Percentiles rank a stretch among this genome's conserved stretches.
These are phyloP conservation scores for Aspergillus steynii DNA, from an alignment of 495 filamentous ascomycete species.

Conservation along the genomic window DNA sequence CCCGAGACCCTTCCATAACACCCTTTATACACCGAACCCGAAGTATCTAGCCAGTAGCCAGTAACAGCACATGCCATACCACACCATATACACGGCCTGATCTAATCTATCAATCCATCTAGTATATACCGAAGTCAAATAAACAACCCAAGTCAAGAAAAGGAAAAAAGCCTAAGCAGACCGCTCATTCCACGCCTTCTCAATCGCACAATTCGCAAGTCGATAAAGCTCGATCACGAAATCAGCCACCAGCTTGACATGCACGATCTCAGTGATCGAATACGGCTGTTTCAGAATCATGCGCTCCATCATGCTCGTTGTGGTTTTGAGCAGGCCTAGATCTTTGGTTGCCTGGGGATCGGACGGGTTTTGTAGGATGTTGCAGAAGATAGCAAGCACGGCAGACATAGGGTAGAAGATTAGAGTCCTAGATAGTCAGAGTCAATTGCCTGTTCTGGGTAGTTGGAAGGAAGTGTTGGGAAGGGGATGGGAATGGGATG, in stretches of 20 bases:
- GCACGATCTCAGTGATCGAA: slow-evolving; percentile 43
- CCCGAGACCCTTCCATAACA: background rate
- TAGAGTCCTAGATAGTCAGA: slow-evolving; percentile 32
- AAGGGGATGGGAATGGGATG: background rate
- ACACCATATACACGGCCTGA: background rate
- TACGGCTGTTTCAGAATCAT: slow-evolving; percentile 41
- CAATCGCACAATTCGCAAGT: slow-evolving; percentile 44
- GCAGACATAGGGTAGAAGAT: slow-evolving; percentile 57
- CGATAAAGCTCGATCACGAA: slow-evolving; percentile 48
- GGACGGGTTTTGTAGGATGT: slow-evolving; percentile 48
- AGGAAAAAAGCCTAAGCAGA: slow-evolving; percentile 4
- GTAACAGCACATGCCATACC: background rate
- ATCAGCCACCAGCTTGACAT: slow-evolving; percentile 48
- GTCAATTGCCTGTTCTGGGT: no score
- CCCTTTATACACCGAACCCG: background rate
- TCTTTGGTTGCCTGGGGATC: slow-evolving; percentile 47
- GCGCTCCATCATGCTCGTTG: slow-evolving; percentile 42
- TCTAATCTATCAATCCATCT: background rate
- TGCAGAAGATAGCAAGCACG: slow-evolving; percentile 51
- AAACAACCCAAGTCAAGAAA: background rate
- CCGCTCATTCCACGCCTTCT: slow-evolving; percentile 41
- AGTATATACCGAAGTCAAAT: background rate
- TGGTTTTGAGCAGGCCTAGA: slow-evolving; percentile 39
- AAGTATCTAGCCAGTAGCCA: background rate
- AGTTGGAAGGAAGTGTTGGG: background rate